phyloP scores from a whole-genome alignment of 2,329 filamentous ascomycete genomes.

The Simplicillium sp. region DNA sequence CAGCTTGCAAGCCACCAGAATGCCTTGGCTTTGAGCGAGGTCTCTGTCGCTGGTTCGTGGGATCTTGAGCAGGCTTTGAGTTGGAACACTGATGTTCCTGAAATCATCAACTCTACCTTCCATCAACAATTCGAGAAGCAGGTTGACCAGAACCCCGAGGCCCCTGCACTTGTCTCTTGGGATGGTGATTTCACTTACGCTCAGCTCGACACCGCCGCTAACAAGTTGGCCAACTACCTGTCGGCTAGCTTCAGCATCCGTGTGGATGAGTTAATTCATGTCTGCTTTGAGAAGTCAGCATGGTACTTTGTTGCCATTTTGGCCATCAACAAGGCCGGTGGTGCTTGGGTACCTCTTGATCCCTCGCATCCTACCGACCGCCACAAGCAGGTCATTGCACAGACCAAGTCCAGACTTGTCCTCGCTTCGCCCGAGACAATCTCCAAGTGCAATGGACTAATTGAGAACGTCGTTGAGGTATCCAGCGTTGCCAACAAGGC shows the following conservation, averaged over 20 bases:
- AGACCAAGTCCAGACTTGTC: constrained; percentile 8
- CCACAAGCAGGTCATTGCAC: constrained; percentile 9
- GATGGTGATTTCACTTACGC: constrained; percentile 31
- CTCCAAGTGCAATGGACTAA: constrained; percentile 5
- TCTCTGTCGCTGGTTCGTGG: constrained; percentile 7
- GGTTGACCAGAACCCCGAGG: constrained; percentile 18
- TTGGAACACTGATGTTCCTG: constrained; percentile 9
- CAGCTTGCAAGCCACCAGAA: constrained; percentile 8
- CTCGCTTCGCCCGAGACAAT: constrained; percentile 9
- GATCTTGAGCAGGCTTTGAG: constrained; percentile 6
- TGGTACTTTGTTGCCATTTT: constrained; percentile 14
- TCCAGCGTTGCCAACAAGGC: neutral
- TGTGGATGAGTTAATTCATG: constrained; percentile 12
- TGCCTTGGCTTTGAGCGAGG: neutral
- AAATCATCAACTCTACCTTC: constrained; percentile 18
- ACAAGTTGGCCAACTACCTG: constrained; percentile 8
- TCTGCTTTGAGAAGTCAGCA: constrained; percentile 16
- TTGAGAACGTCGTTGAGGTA: neutral
- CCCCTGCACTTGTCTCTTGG: constrained; percentile 30
- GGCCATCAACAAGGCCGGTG: constrained; percentile 15
- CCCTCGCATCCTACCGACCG: constrained; percentile 9
- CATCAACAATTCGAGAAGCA: constrained; percentile 29
- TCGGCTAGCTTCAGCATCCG: constrained; percentile 12
- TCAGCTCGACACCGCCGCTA: constrained; percentile 17
- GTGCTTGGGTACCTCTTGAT: constrained; percentile 17